Evolutionary conservation across 208 protist genomes (phyloP).

Genomic region (Baffinella frigidus): DNA sequence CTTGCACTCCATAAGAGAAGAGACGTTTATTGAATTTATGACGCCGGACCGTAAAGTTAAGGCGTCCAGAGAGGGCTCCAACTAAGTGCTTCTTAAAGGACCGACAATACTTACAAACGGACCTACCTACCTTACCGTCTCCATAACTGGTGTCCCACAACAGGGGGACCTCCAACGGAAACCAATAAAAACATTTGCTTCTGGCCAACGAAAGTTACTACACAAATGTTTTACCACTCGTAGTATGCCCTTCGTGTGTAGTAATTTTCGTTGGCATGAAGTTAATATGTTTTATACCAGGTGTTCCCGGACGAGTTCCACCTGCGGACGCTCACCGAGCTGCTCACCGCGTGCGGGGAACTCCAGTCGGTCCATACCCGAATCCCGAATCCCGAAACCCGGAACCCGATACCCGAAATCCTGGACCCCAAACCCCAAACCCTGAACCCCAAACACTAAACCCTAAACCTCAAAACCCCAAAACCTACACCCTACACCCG

Average conservation of each 20-base stretch:
- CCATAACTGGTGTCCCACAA: background rate
- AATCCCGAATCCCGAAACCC: background rate
- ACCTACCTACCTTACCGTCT: background rate
- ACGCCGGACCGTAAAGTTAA: too few species aligned
- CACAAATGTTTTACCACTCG: too few species aligned
- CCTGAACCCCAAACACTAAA: background rate
- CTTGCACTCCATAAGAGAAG: too few species aligned
- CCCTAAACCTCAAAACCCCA: background rate
- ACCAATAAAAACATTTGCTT: background rate
- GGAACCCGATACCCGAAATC: background rate
- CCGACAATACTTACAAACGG: too few species aligned
- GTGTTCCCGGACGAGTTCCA: slow-evolving; percentile 88
- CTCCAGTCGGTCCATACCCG: background rate
- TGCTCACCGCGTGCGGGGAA: slow-evolving; percentile 75
- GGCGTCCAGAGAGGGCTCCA: too few species aligned
- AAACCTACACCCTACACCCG: background rate
- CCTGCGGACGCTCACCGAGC: slow-evolving; percentile 84
- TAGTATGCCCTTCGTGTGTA: too few species aligned
- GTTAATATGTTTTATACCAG: background rate
- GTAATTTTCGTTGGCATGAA: too few species aligned
- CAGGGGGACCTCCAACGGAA: background rate
- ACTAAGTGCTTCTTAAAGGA: too few species aligned
- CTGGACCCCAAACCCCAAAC: background rate
- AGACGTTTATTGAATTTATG: too few species aligned
- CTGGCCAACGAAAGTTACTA: too few species aligned